Evolutionary conservation across 176 grass and related monocot genomes (phyloP).

Genomic region (bread wheat (Triticum aestivum)): DNA sequence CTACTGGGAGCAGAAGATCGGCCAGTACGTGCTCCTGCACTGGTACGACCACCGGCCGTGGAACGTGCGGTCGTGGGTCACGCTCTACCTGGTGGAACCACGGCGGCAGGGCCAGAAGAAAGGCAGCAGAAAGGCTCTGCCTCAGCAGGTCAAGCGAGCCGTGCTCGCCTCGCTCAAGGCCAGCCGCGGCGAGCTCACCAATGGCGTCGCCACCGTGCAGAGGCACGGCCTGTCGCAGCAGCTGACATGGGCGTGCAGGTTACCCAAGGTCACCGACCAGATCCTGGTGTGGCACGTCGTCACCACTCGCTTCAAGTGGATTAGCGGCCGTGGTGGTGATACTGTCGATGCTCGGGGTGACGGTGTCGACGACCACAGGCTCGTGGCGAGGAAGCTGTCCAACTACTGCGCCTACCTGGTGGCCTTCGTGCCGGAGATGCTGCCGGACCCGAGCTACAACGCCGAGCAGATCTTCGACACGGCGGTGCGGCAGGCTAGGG

Average conservation of each 20-base stretch:
- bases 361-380: neutral
- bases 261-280: slow-evolving; percentile 39
- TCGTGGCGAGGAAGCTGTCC: slow-evolving; percentile 33
- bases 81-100: slow-evolving; percentile 43
- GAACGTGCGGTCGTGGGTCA: slow-evolving; percentile 40
- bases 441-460: slow-evolving; percentile 49
- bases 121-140: slow-evolving; percentile 14
- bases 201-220: slow-evolving; percentile 1
- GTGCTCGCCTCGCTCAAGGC: slow-evolving; percentile 32
- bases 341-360: no score
- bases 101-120: slow-evolving; percentile 41
- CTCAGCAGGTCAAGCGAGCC: slow-evolving; percentile 21
- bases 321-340: no score
- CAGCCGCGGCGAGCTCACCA: neutral
- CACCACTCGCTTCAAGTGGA: slow-evolving; percentile 43
- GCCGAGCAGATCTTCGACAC: slow-evolving; percentile 58
- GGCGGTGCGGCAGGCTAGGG: slow-evolving; percentile 47
- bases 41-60: slow-evolving; percentile 29
- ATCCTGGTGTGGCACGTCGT: slow-evolving; percentile 57
- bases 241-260: slow-evolving; percentile 36
- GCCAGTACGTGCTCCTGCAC: slow-evolving; percentile 44
- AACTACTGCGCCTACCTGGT: slow-evolving; percentile 58
- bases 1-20: slow-evolving; percentile 48
- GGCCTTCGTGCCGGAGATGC: slow-evolving; percentile 56
- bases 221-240: neutral